Evolutionary conservation across 768 basidiomycete genomes (phyloP), one percentile per base, ranked within the genome.

Genomic region (Pisolithus microcarpus): DNA sequence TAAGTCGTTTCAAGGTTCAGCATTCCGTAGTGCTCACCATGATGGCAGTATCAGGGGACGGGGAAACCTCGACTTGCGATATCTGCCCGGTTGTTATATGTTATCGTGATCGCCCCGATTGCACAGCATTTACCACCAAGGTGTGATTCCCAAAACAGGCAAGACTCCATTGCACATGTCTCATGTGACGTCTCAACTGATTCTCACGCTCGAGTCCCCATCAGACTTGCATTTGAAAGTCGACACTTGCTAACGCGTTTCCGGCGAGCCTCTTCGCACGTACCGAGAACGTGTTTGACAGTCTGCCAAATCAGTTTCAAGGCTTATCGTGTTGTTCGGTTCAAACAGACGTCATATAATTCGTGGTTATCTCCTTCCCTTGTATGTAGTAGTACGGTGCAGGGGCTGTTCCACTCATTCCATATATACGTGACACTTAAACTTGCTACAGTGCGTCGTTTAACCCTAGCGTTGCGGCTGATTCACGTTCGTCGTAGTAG

Each of bases 1-100:
- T 34, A 15, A 34, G 34, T 34, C 34, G 13, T 34, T 15, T 34
- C 10, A 43, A 43, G n/a, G 6, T 8, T 30, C 30, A 43, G 26
- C 3, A 43, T 43, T 43, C 23, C 26, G 7, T n/a, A 18, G n/a
- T 23, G 43, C 64, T 45, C 52, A 66, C 65, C 65, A 66, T 66
- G 52, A 28, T 34, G 16, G 28, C n/a, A 13, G 44, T 19, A 31
- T 31, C 28, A 34, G 19, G n/a, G 30, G 44, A 34, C 16, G 7
- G 18, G 30, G 44, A 34, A 28, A 7, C 30, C 28, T 40, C 11
- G 39, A 40, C 19, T 23, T 19, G 39, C 8, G 39, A n/a, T n/a
- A n/a, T n/a, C n/a, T n/a, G 24, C 13, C 26, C 7, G 8, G 30
- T 31, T 30, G 15, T 28, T 34, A 34, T 46, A 30, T 16, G 8